Evolutionary conservation across 2,329 filamentous ascomycete species (phyloP).

Genomic region (Raffaelea albimanens): DNA sequence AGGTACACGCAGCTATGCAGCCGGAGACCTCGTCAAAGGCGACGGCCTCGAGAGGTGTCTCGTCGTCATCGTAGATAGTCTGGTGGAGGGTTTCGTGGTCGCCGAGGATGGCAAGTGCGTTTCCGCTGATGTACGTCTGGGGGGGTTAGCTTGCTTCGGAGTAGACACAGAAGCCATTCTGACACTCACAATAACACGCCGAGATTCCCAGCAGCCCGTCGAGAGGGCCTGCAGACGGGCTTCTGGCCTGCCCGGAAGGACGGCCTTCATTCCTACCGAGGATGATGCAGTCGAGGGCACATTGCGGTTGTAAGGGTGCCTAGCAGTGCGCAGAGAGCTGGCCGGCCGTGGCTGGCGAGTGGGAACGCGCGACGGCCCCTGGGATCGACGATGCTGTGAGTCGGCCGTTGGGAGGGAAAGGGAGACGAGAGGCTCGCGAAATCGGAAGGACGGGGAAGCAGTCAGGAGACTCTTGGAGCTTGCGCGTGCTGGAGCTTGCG

Average conservation of each 20-base stretch:
- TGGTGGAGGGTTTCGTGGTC: constrained; percentile 69
- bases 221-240: constrained; percentile 36
- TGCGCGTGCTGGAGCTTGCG: too few relatives aligned
- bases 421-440: too few relatives aligned
- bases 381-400: too few relatives aligned
- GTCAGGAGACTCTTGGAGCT: too few relatives aligned
- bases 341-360: too few relatives aligned
- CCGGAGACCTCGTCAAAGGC: constrained; percentile 73
- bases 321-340: too few relatives aligned
- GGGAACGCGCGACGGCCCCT: too few relatives aligned
- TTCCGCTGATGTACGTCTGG: constrained; percentile 86
- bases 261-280: constrained; percentile 31
- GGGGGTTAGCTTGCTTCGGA: background rate
- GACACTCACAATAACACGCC: constrained; percentile 23
- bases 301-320: constrained; percentile 9
- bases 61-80: constrained; percentile 79
- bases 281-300: constrained; percentile 1
- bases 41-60: constrained; percentile 59
- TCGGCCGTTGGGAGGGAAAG: too few relatives aligned
- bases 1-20: constrained; percentile 71
- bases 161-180: background rate
- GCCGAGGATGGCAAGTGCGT: constrained; percentile 74
- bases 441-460: too few relatives aligned
- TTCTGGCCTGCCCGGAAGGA: constrained; percentile 40
- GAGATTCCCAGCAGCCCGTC: constrained; percentile 33